Evolutionary conservation across 1,284 basidiomycete species (phyloP).

Genomic region (Cerioporus squamosus): DNA sequence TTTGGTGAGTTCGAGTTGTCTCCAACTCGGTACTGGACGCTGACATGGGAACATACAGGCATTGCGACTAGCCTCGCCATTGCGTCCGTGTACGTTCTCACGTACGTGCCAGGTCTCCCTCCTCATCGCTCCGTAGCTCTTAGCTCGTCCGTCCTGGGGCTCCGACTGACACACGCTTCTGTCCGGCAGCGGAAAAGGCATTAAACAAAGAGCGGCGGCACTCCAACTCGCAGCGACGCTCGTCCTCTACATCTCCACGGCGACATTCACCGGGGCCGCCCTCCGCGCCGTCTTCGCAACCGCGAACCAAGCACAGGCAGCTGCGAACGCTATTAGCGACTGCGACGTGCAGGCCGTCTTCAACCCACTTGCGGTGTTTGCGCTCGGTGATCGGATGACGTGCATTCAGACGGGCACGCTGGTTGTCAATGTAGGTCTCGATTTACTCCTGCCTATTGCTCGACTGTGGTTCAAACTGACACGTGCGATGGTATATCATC

Average conservation of each 20-base stretch:
- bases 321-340: background rate
- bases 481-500: too few species aligned
- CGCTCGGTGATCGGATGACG: background rate
- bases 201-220: background rate
- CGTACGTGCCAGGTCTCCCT: background rate
- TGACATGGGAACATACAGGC: background rate
- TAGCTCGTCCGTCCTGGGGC: too few species aligned
- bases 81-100: background rate
- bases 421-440: background rate
- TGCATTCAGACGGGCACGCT: background rate
- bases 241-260: background rate
- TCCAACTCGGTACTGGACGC: too few species aligned
- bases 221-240: background rate
- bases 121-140: too few species aligned
- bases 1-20: too few species aligned
- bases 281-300: background rate
- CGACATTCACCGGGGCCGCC: background rate
- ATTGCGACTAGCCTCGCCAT: background rate
- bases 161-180: background rate
- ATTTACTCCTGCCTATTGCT: too few species aligned
- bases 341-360: background rate
- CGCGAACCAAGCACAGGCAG: background rate
- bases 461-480: too few species aligned
- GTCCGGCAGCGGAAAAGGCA: background rate
- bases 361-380: background rate